These are phyloP conservation scores for Lachancea sp. DNA, from an alignment of 805 yeast species.

Conservation along the genomic window DNA sequence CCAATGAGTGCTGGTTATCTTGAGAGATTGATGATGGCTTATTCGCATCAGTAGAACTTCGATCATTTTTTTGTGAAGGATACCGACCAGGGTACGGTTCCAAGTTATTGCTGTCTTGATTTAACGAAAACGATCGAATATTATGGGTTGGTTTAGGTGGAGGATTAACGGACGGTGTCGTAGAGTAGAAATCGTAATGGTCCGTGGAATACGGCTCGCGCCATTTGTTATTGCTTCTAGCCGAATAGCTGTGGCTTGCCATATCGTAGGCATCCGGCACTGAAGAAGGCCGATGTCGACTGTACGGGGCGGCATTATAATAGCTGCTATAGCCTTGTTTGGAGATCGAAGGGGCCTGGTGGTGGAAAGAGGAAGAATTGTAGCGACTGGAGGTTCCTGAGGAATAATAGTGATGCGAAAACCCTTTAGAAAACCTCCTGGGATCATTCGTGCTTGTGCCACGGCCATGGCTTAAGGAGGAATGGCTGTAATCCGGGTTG, in stretches of 20 bases:
- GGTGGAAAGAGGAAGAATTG: constrained; percentile 18
- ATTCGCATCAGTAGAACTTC: neutral
- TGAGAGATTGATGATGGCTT: neutral
- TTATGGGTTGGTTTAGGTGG: neutral
- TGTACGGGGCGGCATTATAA: constrained; percentile 1
- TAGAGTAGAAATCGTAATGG: neutral
- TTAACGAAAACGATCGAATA: neutral
- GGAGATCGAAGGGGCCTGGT: constrained; percentile 4
- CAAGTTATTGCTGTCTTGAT: constrained; percentile 1
- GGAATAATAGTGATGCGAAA: constrained; percentile 18
- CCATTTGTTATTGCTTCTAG: constrained; percentile 6
- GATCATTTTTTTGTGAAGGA: constrained; percentile 1
- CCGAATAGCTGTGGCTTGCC: neutral
- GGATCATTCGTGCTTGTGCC: neutral
- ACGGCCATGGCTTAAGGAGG: neutral
- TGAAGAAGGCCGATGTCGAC: constrained; percentile 5
- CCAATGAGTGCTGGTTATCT: constrained; percentile 19
- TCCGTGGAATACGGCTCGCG: constrained; percentile 1
- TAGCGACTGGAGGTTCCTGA: constrained; percentile 18
- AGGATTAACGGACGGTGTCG: neutral
- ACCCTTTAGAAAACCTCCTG: constrained; percentile 4
- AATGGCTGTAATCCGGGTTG: constrained; percentile 18
- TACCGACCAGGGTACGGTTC: constrained; percentile 6
- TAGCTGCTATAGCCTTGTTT: constrained; percentile 1
- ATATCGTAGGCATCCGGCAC: constrained; percentile 4